Percentiles rank a stretch among this genome's conserved stretches.
Conservation (phyloP, 2,329 filamentous ascomycete genomes). For the Zasmidium cellare region DNA sequence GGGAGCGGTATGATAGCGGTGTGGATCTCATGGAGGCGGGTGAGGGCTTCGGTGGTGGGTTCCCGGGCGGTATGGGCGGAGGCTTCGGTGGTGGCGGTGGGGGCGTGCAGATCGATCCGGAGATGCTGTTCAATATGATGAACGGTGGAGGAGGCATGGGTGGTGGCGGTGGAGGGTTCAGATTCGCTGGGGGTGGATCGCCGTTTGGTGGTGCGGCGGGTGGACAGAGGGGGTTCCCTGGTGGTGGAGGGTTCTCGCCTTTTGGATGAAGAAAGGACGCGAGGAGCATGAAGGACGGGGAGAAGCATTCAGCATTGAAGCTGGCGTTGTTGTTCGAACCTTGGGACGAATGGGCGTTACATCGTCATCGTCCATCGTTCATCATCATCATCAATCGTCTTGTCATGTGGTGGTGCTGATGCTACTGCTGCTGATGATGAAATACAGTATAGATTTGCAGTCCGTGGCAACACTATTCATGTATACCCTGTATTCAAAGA, state of each 20-base stretch:
- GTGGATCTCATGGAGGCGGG: conserved; percentile 85
- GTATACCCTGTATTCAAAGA: too few species aligned
- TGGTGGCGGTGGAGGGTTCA: conserved; percentile 45
- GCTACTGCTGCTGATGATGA: too few species aligned
- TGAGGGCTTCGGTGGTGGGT: conserved; percentile 75
- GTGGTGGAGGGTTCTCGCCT: conserved; percentile 16
- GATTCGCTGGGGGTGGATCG: conserved; percentile 20
- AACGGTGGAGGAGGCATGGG: conserved; percentile 52
- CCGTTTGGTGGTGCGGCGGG: conserved; percentile 18
- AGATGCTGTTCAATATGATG: conserved; percentile 84
- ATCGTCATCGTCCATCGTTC: too few species aligned
- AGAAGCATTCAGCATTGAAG: background rate
- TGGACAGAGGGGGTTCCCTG: conserved; percentile 12
- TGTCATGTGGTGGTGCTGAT: too few species aligned
- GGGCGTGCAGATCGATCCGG: conserved; percentile 64
- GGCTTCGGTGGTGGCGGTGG: conserved; percentile 51
- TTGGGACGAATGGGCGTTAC: too few species aligned
- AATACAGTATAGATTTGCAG: too few species aligned
- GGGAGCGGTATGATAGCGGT: conserved; percentile 85
- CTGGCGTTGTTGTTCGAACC: too few species aligned
- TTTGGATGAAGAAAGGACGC: conserved; percentile 12
- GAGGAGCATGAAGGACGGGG: background rate
- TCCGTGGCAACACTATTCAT: too few species aligned
- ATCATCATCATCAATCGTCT: too few species aligned
- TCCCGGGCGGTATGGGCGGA: conserved; percentile 32